These are phyloP conservation scores for Cadophora malorum DNA, from an alignment of 2,329 filamentous ascomycete genomes.

Conservation along the genomic window DNA sequence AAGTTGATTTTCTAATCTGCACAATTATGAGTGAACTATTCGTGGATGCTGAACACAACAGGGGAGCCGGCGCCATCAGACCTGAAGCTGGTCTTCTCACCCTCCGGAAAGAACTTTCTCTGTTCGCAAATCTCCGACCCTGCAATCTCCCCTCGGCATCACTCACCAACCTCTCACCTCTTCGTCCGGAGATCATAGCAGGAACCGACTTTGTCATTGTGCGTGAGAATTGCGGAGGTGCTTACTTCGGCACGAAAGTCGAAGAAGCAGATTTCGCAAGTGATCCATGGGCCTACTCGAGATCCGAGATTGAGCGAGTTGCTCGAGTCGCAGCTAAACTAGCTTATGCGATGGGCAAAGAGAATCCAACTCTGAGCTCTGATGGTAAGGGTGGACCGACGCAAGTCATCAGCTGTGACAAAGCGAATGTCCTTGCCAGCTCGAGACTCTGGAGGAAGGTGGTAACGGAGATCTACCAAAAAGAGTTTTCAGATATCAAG, in stretches of 20 bases:
- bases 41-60: background rate
- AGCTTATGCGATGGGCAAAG: conserved; percentile 60
- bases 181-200: conserved; percentile 86
- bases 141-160: conserved; percentile 16
- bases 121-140: conserved; percentile 8
- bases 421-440: conserved; percentile 92
- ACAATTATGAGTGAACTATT: no score
- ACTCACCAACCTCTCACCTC: conserved; percentile 55
- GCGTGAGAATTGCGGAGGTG: conserved; percentile 98
- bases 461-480: conserved; percentile 79
- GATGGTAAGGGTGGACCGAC: conserved; percentile 14
- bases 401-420: conserved; percentile 81
- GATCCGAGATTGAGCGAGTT: conserved; percentile 82
- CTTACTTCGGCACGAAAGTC: conserved; percentile 98
- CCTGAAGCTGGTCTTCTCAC: conserved; percentile 14
- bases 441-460: conserved; percentile 86
- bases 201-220: conserved; percentile 94
- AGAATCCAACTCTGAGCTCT: conserved; percentile 61
- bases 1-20: no score
- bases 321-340: conserved; percentile 79
- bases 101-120: conserved; percentile 17
- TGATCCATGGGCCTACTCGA: conserved; percentile 97
- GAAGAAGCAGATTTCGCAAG: conserved; percentile 88
- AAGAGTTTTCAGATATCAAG: conserved; percentile 84
- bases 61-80: conserved; percentile 13